These are phyloP conservation scores for Akanthomyces lecanii DNA, from an alignment of 2,329 filamentous ascomycete genomes.

Conservation along the genomic window DNA sequence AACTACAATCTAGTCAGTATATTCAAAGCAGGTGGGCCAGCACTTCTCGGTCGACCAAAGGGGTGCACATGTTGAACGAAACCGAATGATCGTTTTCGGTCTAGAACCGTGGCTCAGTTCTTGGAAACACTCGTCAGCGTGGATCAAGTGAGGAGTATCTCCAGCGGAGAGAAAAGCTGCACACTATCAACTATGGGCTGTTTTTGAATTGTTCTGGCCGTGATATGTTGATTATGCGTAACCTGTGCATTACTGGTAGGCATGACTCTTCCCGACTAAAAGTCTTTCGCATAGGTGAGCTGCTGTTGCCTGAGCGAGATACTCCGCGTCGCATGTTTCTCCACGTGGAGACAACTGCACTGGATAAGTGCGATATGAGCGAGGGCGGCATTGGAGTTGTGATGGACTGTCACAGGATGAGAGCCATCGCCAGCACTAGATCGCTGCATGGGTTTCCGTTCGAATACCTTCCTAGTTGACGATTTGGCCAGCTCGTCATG, in stretches of 20 bases:
- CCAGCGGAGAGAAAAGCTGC: neutral
- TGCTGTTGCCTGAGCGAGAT: neutral
- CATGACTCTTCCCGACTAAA: neutral
- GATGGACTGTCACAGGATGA: too few species aligned
- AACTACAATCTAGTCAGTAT: neutral
- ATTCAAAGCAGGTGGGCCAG: neutral
- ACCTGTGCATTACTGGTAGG: neutral
- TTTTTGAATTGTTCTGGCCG: neutral
- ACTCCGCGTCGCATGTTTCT: neutral
- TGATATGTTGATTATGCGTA: neutral
- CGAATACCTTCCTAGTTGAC: too few species aligned
- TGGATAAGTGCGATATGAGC: too few species aligned
- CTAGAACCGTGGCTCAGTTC: neutral
- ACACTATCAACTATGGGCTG: neutral
- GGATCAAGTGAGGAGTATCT: neutral
- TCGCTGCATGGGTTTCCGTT: too few species aligned
- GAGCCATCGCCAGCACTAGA: too few species aligned
- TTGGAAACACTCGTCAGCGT: neutral
- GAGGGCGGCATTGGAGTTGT: too few species aligned
- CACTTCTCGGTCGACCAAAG: neutral
- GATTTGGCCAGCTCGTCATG: too few species aligned
- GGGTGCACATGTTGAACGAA: neutral
- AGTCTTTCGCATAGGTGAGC: neutral
- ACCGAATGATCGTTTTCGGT: neutral
- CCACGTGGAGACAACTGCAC: too few species aligned